These are phyloP conservation scores for Aspergillus sp. DNA, from an alignment of 2,329 filamentous ascomycete genomes.

Conservation along the genomic window DNA sequence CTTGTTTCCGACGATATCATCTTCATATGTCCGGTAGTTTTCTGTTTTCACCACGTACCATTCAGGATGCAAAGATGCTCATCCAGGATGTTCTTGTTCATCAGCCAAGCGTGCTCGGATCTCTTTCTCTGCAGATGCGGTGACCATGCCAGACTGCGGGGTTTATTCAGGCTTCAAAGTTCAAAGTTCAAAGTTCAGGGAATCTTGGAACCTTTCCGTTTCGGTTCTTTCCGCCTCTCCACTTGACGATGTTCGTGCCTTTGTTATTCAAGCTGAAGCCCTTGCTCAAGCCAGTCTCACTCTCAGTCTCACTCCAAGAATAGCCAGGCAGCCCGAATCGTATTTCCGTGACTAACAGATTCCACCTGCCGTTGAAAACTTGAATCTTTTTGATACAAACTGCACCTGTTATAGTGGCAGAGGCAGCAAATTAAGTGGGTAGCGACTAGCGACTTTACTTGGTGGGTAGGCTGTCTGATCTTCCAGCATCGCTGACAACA, in stretches of 20 bases:
- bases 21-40: no score
- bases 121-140: not conserved
- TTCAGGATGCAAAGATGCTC: no score
- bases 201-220: not conserved
- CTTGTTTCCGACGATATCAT: no score
- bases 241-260: not conserved
- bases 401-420: not conserved
- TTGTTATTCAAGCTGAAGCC: no score
- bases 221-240: slow-evolving; percentile 1
- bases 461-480: not conserved
- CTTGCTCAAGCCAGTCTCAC: no score
- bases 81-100: no score
- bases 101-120: not conserved
- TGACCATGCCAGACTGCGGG: not conserved
- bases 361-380: not conserved
- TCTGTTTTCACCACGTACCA: no score
- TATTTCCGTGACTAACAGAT: slow-evolving; percentile 8
- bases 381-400: not conserved
- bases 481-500: not conserved
- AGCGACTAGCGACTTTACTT: no score
- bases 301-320: no score
- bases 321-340: not conserved
- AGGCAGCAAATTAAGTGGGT: no score
- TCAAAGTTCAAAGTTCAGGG: not conserved
- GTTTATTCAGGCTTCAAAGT: slow-evolving; percentile 1